Percentiles rank a stretch among this genome's conserved stretches.
phyloP scores from a whole-genome alignment of 768 basidiomycete genomes.

The Lactarius psammicola region DNA sequence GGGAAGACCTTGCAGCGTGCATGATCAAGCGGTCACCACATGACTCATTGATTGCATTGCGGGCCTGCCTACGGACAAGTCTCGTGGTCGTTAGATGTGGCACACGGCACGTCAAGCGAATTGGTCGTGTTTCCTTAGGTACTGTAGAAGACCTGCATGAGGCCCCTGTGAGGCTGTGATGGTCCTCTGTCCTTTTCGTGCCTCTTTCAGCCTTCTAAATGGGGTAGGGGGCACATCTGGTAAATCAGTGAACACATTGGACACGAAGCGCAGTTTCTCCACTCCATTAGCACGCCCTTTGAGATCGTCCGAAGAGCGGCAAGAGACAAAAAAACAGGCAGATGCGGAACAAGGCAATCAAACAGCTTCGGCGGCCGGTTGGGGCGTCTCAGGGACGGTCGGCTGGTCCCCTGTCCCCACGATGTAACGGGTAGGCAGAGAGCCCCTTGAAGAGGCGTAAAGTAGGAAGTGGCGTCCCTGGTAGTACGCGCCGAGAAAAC shows the following conservation, averaged over 20 bases:
- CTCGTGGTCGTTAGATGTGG: background rate
- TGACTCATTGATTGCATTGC: constrained; percentile 5
- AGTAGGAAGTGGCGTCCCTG: constrained; percentile 32
- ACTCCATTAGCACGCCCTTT: constrained; percentile 47
- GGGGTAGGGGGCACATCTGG: background rate
- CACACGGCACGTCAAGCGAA: constrained; percentile 6
- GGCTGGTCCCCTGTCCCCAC: constrained; percentile 46
- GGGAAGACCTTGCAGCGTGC: background rate
- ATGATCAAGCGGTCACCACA: constrained; percentile 18
- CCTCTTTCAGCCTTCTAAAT: background rate
- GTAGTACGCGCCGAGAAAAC: background rate
- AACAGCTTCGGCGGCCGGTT: constrained; percentile 49
- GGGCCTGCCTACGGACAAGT: background rate
- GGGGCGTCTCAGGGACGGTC: constrained; percentile 62
- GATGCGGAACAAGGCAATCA: constrained; percentile 47
- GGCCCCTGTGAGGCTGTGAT: background rate
- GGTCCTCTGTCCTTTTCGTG: background rate
- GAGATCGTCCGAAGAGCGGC: constrained; percentile 53
- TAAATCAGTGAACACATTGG: background rate
- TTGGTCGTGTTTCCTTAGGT: background rate
- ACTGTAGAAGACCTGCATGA: background rate
- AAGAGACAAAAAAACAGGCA: constrained; percentile 64
- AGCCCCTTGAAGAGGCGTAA: constrained; percentile 67
- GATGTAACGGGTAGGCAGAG: constrained; percentile 64
- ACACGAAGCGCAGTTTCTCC: constrained; percentile 46